Conservation (phyloP, 2,329 filamentous ascomycete species). For the Trichoderma sp. region DNA sequence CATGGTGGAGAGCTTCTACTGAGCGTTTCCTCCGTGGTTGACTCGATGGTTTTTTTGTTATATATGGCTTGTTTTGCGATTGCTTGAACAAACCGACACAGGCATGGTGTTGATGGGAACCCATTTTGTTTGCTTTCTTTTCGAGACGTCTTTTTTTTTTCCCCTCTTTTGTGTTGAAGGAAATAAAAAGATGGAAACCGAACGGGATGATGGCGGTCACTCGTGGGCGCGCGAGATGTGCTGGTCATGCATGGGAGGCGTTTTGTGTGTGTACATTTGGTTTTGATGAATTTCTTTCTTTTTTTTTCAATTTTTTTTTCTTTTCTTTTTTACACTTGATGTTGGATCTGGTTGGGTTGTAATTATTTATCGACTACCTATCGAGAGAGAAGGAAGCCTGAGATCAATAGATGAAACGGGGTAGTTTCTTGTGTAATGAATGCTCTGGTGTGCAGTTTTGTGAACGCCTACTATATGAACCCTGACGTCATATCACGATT, state of each 20-base stretch:
- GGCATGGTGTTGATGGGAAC: slow-evolving; percentile 16
- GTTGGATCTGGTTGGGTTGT: not conserved
- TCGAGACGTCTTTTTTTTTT: not conserved
- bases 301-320: not conserved
- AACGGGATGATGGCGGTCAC: not conserved
- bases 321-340: slow-evolving; percentile 3
- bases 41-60: not conserved
- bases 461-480: not conserved
- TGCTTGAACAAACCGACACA: slow-evolving; percentile 14
- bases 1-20: slow-evolving; percentile 99
- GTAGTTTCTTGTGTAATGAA: not conserved
- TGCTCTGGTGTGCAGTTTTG: not conserved
- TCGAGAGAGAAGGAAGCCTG: not conserved
- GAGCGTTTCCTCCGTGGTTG: slow-evolving; percentile 24
- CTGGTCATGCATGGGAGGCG: slow-evolving; percentile 21
- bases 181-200: not conserved
- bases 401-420: not conserved
- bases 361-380: not conserved
- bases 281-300: slow-evolving; percentile 21
- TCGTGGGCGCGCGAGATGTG: slow-evolving; percentile 4
- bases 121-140: slow-evolving; percentile 5
- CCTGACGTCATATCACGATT: not conserved
- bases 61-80: slow-evolving; percentile 1
- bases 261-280: slow-evolving; percentile 18
- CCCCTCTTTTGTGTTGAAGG: not conserved